Conservation (phyloP, 2,329 filamentous ascomycete genomes). For the Aspergillus neoniger region DNA sequence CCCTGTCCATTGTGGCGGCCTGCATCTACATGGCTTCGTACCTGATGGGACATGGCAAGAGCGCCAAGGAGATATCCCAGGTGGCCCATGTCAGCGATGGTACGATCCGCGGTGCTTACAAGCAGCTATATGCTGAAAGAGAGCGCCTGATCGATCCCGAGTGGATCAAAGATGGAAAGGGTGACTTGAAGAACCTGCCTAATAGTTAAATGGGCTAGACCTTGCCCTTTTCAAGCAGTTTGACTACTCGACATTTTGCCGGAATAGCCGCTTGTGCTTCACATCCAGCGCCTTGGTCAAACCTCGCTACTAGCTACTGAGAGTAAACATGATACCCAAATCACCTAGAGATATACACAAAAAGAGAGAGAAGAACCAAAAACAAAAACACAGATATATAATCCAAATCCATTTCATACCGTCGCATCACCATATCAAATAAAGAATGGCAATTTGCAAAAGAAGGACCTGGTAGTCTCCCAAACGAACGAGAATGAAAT, state of each 20-base stretch:
- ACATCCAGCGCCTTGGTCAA: background rate
- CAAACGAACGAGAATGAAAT: no score
- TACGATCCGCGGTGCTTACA: slow-evolving; percentile 95
- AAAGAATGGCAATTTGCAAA: no score
- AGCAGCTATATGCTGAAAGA: slow-evolving; percentile 74
- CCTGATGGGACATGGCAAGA: slow-evolving; percentile 75
- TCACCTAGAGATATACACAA: slow-evolving; percentile 4
- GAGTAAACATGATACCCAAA: slow-evolving; percentile 20
- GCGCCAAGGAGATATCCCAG: slow-evolving; percentile 81
- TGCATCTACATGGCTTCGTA: slow-evolving; percentile 96
- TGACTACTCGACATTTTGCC: background rate
- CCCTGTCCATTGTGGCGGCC: slow-evolving; percentile 88
- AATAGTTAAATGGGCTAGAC: slow-evolving; percentile 35
- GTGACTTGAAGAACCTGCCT: slow-evolving; percentile 71
- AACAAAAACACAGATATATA: background rate
- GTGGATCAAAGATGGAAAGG: slow-evolving; percentile 72
- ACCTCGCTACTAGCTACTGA: background rate
- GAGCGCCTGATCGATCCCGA: slow-evolving; percentile 73
- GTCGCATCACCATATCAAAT: no score
- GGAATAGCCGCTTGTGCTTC: background rate
- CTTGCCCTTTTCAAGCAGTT: background rate
- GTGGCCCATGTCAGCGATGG: slow-evolving; percentile 93
- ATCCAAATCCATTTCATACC: background rate
- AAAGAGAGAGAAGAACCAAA: slow-evolving; percentile 6
- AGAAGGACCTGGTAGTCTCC: no score